Evolutionary conservation across 257 asterid species (phyloP).

Genomic region (Schizonepeta tenuifolia): DNA sequence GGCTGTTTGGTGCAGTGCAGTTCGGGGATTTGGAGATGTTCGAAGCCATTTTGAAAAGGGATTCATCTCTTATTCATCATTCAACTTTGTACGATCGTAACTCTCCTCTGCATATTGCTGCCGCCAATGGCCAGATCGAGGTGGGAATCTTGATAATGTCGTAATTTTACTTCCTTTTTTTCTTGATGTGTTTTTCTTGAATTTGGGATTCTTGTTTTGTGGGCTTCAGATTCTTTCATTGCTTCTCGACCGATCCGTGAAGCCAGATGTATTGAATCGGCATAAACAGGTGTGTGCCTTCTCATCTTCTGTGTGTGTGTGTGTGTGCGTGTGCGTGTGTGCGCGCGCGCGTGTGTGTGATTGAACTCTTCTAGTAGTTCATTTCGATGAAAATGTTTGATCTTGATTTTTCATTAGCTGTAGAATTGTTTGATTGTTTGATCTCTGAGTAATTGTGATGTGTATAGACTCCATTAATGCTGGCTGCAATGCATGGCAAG

Average conservation of each 20-base stretch:
- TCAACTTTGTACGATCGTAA: slow-evolving; percentile 69
- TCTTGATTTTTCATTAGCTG: slow-evolving; percentile 18
- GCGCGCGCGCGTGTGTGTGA: background rate
- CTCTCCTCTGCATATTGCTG: slow-evolving; percentile 89
- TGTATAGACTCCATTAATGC: slow-evolving; percentile 91
- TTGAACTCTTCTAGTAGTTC: background rate
- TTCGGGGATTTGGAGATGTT: slow-evolving; percentile 69
- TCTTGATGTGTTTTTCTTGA: slow-evolving; percentile 16
- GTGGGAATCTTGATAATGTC: slow-evolving; percentile 43
- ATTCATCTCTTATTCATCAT: slow-evolving; percentile 53
- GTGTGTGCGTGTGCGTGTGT: background rate
- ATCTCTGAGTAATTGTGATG: slow-evolving; percentile 37
- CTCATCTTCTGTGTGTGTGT: background rate
- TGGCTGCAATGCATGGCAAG: slow-evolving; percentile 99
- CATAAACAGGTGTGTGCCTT: slow-evolving; percentile 78
- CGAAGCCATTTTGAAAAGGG: slow-evolving; percentile 50
- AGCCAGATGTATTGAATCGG: slow-evolving; percentile 83
- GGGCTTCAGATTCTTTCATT: slow-evolving; percentile 68
- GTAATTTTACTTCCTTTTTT: background rate
- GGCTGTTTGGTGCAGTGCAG: slow-evolving; percentile 71
- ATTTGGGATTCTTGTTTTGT: slow-evolving; percentile 24
- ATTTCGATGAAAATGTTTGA: slow-evolving; percentile 15
- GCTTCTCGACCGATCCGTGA: slow-evolving; percentile 74
- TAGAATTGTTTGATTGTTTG: background rate
- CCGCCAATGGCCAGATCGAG: slow-evolving; percentile 99